Conservation (phyloP, 129 eudicot genomes). For the Kitagawia praeruptora region DNA sequence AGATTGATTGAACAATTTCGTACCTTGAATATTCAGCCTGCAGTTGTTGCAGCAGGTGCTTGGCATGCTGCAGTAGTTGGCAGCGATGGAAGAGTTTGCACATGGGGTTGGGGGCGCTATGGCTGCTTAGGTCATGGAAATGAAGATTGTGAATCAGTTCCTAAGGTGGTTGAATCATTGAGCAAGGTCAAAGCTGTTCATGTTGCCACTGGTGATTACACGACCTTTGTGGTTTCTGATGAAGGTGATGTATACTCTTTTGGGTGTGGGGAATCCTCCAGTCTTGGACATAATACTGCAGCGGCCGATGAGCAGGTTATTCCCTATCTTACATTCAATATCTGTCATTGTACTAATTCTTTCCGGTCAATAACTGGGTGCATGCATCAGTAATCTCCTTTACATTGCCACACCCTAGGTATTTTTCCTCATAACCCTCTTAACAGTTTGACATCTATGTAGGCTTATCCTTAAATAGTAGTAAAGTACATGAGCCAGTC, state of each 20-base stretch:
- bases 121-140: slow-evolving; percentile 98
- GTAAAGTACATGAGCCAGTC: neutral
- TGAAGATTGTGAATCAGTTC: slow-evolving; percentile 86
- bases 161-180: slow-evolving; percentile 83
- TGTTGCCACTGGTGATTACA: slow-evolving; percentile 96
- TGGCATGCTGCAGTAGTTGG: slow-evolving; percentile 99
- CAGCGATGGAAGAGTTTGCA: slow-evolving; percentile 94
- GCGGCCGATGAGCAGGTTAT: slow-evolving; percentile 68
- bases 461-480: neutral
- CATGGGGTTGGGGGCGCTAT: slow-evolving; percentile 99
- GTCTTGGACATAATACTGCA: slow-evolving; percentile 74
- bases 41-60: slow-evolving; percentile 91
- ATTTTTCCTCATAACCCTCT: neutral
- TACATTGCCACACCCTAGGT: neutral
- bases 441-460: neutral
- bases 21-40: slow-evolving; percentile 72
- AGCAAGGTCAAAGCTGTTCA: slow-evolving; percentile 77
- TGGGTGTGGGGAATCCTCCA: slow-evolving; percentile 93
- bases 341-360: neutral
- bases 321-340: neutral
- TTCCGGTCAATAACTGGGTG: neutral
- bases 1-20: slow-evolving; percentile 71
- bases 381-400: neutral
- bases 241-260: slow-evolving; percentile 83
- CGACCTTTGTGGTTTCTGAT: slow-evolving; percentile 84